Evolutionary conservation across 2,329 filamentous ascomycete species (phyloP).

Genomic region (Curvularia eragrostidis): DNA sequence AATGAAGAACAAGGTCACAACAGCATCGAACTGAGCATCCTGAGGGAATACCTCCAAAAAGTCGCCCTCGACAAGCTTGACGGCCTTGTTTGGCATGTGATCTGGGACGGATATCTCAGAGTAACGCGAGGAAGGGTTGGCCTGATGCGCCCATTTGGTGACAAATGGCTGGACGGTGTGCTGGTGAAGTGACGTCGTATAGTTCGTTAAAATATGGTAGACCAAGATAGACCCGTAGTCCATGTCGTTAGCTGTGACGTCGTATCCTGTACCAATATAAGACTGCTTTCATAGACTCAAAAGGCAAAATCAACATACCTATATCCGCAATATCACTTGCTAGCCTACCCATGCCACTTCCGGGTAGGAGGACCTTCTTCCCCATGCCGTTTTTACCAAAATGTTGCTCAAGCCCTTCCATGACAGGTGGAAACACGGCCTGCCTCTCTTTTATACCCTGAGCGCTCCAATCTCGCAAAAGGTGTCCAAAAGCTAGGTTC

Average conservation of each 20-base stretch:
- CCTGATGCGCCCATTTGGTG: background rate
- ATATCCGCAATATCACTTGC: slow-evolving; percentile 18
- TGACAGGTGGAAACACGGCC: slow-evolving; percentile 16
- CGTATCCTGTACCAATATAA: background rate
- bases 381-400: slow-evolving; percentile 6
- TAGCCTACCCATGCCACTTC: slow-evolving; percentile 17
- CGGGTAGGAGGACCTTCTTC: slow-evolving; percentile 15
- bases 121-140: background rate
- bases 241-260: background rate
- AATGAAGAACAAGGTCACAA: background rate
- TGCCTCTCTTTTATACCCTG: slow-evolving; percentile 15
- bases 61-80: background rate
- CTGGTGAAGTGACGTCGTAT: background rate
- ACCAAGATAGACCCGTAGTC: background rate
- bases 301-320: slow-evolving; percentile 6
- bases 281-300: background rate
- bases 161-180: background rate
- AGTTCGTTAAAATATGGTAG: background rate
- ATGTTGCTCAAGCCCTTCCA: slow-evolving; percentile 12
- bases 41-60: background rate
- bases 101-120: background rate
- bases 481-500: slow-evolving; percentile 12
- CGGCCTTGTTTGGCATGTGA: background rate
- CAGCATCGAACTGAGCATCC: background rate
- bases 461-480: slow-evolving; percentile 15